Percentiles rank a stretch among this genome's conserved stretches.
Conservation (phyloP, 306 rosid species). For the Corylus heterophylla region DNA sequence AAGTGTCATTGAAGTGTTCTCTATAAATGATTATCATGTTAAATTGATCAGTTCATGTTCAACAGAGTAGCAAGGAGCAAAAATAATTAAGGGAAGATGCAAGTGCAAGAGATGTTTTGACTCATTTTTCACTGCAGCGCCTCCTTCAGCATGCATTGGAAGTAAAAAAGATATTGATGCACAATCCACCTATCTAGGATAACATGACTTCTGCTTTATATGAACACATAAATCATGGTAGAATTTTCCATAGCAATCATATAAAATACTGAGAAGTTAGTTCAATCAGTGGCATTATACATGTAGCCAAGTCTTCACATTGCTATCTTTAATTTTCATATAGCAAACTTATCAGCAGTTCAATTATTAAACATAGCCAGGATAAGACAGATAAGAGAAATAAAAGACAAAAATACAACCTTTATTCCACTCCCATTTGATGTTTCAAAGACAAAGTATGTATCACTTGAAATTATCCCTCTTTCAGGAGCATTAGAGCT, state of each 20-base stretch:
- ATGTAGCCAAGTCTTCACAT: not conserved
- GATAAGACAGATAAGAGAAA: constrained; percentile 7
- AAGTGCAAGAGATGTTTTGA: not conserved
- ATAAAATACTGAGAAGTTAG: constrained; percentile 13
- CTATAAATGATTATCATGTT: constrained; percentile 22
- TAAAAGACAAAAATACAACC: constrained; percentile 45
- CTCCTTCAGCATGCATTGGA: not conserved
- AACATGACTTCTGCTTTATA: not conserved
- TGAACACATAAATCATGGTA: not conserved
- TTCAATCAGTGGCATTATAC: constrained; percentile 14
- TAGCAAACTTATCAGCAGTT: constrained; percentile 16
- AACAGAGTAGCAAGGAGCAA: not conserved
- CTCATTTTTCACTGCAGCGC: not conserved
- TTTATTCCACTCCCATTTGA: constrained; percentile 86
- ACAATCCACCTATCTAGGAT: not conserved
- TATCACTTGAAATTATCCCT: constrained; percentile 86
- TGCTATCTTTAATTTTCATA: constrained; percentile 5
- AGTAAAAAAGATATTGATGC: not conserved
- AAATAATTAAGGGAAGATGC: not conserved
- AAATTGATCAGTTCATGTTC: constrained; percentile 11
- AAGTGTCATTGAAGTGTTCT: constrained; percentile 11
- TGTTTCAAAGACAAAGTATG: constrained; percentile 81
- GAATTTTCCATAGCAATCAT: constrained; percentile 4
- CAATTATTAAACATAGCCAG: constrained; percentile 15
- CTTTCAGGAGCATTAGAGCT: constrained; percentile 61